phyloP scores from a whole-genome alignment of 2,329 filamentous ascomycete species.

The Zalaria obscura region DNA sequence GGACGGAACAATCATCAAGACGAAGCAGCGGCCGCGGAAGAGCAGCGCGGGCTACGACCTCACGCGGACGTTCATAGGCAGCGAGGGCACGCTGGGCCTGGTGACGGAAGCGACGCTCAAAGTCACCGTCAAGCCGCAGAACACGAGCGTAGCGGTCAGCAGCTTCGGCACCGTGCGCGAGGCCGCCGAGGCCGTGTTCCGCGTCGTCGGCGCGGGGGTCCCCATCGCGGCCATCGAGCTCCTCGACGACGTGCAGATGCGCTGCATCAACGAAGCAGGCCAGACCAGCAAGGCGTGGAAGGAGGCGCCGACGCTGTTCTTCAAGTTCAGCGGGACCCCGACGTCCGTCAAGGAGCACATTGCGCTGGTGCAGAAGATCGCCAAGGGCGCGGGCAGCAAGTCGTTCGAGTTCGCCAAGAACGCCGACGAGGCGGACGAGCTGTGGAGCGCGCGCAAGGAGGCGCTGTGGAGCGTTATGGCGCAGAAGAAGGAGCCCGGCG shows the following conservation, averaged over 20 bases:
- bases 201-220: slow-evolving; percentile 66
- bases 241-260: slow-evolving; percentile 83
- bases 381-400: slow-evolving; percentile 45
- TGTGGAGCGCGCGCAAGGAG: slow-evolving; percentile 65
- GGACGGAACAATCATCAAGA: slow-evolving; percentile 83
- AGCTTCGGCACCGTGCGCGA: slow-evolving; percentile 51
- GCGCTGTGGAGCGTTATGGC: slow-evolving; percentile 61
- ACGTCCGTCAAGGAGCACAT: slow-evolving; percentile 67
- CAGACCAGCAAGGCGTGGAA: slow-evolving; percentile 51
- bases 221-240: slow-evolving; percentile 88
- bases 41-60: slow-evolving; percentile 86
- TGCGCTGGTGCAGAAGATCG: slow-evolving; percentile 46
- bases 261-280: slow-evolving; percentile 53
- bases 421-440: slow-evolving; percentile 49
- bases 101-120: slow-evolving; percentile 86
- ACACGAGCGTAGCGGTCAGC: slow-evolving; percentile 64
- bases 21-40: slow-evolving; percentile 74
- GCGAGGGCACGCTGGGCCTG: slow-evolving; percentile 79
- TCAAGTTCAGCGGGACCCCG: slow-evolving; percentile 60
- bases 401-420: slow-evolving; percentile 56
- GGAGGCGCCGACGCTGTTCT: slow-evolving; percentile 57
- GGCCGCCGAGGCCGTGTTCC: slow-evolving; percentile 66
- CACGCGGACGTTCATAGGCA: slow-evolving; percentile 78
- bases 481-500: slow-evolving; percentile 41
- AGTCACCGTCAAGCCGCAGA: slow-evolving; percentile 66